These are phyloP conservation scores for Beverwykella pulmonaria DNA, from an alignment of 495 filamentous ascomycete species.

Conservation along the genomic window DNA sequence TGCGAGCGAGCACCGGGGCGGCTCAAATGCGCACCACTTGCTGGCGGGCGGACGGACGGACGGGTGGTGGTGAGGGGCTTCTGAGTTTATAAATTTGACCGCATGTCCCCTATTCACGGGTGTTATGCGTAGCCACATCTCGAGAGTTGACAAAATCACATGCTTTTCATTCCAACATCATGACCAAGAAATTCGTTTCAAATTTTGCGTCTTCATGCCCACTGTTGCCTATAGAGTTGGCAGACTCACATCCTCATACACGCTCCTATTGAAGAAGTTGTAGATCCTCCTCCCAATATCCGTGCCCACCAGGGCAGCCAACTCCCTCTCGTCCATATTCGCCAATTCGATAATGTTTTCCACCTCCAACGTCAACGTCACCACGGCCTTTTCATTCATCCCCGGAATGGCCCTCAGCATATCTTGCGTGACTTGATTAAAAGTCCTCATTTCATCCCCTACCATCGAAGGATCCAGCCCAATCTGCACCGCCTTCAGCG, in stretches of 20 bases:
- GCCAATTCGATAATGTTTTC: conserved; percentile 80
- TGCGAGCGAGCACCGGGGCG: conserved; percentile 4
- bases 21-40: conserved; percentile 37
- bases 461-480: conserved; percentile 71
- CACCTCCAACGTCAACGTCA: conserved; percentile 68
- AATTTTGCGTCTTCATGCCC: background rate
- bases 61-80: conserved; percentile 16
- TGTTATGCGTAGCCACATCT: background rate
- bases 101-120: background rate
- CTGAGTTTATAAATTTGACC: background rate
- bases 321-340: conserved; percentile 77
- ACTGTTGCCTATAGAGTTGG: background rate
- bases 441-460: conserved; percentile 60
- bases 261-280: conserved; percentile 82
- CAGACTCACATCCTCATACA: conserved; percentile 58
- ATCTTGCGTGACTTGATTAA: conserved; percentile 74
- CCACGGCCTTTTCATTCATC: conserved; percentile 75
- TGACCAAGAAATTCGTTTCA: background rate
- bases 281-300: conserved; percentile 78
- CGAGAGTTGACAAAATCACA: background rate
- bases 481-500: conserved; percentile 78
- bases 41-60: conserved; percentile 38
- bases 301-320: conserved; percentile 72
- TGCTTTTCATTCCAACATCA: background rate
- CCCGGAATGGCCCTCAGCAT: conserved; percentile 87